Percentiles rank a stretch among this genome's conserved stretches.
phyloP scores from a whole-genome alignment of 2,329 filamentous ascomycete species.

The Thielaviopsis cerberus region DNA sequence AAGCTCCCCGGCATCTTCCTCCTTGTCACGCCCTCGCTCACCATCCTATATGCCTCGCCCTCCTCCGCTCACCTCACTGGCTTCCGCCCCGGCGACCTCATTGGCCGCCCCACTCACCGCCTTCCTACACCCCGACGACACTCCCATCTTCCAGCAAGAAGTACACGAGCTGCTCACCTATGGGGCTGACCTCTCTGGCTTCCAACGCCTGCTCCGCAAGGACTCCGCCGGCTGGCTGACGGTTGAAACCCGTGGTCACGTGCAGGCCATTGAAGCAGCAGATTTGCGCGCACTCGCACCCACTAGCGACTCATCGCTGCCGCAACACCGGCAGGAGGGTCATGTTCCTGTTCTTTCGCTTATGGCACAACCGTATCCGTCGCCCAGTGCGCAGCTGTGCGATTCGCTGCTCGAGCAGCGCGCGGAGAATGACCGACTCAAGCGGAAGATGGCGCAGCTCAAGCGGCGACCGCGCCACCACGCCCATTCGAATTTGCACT shows the following conservation, averaged over 20 bases:
- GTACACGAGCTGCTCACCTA: conserved; percentile 77
- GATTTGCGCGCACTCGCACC: not conserved
- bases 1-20: conserved; percentile 42
- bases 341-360: conserved; percentile 53
- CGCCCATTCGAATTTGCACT: not conserved
- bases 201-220: conserved; percentile 68
- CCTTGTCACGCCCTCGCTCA: conserved; percentile 68
- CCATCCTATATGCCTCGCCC: conserved; percentile 71
- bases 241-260: conserved; percentile 83
- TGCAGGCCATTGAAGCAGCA: conserved; percentile 30
- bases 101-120: conserved; percentile 62
- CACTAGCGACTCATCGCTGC: not conserved
- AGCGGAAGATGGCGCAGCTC: conserved; percentile 47
- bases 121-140: conserved; percentile 72
- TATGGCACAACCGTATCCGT: conserved; percentile 79
- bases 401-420: conserved; percentile 95
- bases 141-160: conserved; percentile 64
- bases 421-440: conserved; percentile 80
- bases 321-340: not conserved
- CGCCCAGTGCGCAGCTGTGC: conserved; percentile 64
- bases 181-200: conserved; percentile 62
- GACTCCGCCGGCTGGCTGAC: conserved; percentile 56
- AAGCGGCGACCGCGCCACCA: not conserved
- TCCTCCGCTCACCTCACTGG: conserved; percentile 59
- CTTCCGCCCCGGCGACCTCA: conserved; percentile 50